Evolutionary conservation across 805 yeast genomes (phyloP).

Genomic region (Lipomyces yamanashiensis): DNA sequence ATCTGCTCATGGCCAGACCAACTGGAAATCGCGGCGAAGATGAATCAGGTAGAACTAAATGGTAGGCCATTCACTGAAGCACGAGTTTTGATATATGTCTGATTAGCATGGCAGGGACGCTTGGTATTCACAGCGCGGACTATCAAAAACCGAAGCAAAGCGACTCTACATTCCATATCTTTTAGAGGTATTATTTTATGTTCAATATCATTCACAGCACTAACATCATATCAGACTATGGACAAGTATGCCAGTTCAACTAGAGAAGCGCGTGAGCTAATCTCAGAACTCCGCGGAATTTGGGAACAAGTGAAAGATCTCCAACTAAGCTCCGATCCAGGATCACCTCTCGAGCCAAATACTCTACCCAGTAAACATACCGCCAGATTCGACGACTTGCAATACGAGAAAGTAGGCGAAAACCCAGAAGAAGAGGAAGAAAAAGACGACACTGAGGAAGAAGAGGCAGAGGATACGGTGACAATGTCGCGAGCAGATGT

Average conservation of each 20-base stretch:
- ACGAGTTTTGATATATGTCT: neutral
- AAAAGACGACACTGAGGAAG: neutral
- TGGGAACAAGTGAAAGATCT: conserved; percentile 74
- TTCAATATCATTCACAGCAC: neutral
- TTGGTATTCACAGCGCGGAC: conserved; percentile 77
- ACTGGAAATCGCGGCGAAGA: conserved; percentile 63
- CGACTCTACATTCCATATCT: conserved; percentile 67
- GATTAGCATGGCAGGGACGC: conserved; percentile 57
- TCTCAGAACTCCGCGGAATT: conserved; percentile 68
- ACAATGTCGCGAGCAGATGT: conserved; percentile 18
- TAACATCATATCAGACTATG: conserved; percentile 55
- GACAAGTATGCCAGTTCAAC: conserved; percentile 68
- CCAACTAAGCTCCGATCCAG: conserved; percentile 21
- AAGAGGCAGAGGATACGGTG: conserved; percentile 14
- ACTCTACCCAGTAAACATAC: neutral
- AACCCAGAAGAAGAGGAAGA: conserved; percentile 7
- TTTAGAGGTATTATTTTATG: conserved; percentile 49
- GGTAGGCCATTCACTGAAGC: conserved; percentile 45
- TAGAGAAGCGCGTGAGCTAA: conserved; percentile 65
- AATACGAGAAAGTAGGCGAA: neutral
- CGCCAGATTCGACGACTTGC: neutral
- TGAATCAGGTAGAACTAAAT: conserved; percentile 70
- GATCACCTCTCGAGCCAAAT: conserved; percentile 12
- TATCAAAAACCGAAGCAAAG: conserved; percentile 73
- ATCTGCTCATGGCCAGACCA: conserved; percentile 69